Base-by-base conservation (phyloP, 306 rosid species). In the Mimosa bimucronata region DNA sequence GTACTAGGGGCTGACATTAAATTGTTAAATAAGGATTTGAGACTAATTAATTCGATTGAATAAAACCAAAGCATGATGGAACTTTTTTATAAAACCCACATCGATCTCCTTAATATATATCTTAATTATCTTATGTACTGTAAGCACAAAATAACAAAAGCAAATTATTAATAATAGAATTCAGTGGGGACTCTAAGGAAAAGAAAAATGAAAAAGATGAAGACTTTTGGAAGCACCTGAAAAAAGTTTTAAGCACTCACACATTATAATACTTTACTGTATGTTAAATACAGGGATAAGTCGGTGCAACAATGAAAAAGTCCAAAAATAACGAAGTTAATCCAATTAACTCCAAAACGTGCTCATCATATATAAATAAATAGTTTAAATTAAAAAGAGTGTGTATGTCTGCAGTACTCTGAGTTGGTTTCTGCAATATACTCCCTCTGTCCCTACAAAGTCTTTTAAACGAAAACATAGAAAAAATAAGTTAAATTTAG, bases 101-200 rank as follows among this genome's bases (percentile, higher is more conserved):
- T 78, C 72, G 66, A 25, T 28, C 75, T 18, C 66, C 37, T 64
- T 7, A 83, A 9, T 83, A 76, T 71, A 6, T 83, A 73, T 66
- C 71, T 80, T 84, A 83, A 21, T 57, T 57, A 61, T 58, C 53
- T 66, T 46, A 31, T 75, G 87, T 75, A 69, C 85, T 53, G 66
- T 58, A 40, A 57, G 48, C 44, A 48, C 74, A 80, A 72, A 83
- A 85, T 71, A 58, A 70, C 16, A 60, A 79, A 85, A 75, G 83
- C 81, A 74, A 79, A 71, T 80, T 45, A 80, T 85, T 86, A 88
- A 88, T 87, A 75, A 72, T 69, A 73, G 79, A 88, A 83, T 71
- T 71, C 41, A 87, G 88, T 90, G 92, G 90, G 86, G 62, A 58
- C 79, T 29, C 52, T 79, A 58, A 76, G 41, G 16, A n/a, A 37